A percentile compares a stretch with the other conserved stretches of the same genome.
These are phyloP conservation scores for Ogataea naganishii DNA, from an alignment of 805 yeast species.

Conservation along the genomic window DNA sequence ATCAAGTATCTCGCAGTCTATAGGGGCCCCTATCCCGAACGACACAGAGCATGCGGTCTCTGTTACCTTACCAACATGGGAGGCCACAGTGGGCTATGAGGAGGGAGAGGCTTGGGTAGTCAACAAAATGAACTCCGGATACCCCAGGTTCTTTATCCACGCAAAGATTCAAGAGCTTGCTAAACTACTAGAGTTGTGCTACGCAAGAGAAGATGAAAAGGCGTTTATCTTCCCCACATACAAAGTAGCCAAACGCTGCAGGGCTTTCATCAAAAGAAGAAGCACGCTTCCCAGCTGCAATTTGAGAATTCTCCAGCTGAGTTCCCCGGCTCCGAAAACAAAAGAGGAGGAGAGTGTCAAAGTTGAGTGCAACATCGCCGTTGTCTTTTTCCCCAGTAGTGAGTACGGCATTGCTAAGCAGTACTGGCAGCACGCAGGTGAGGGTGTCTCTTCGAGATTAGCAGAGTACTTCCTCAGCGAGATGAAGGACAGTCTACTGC, in stretches of 20 bases:
- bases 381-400: slow-evolving; percentile 63
- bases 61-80: slow-evolving; percentile 94
- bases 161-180: slow-evolving; percentile 49
- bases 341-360: slow-evolving; percentile 52
- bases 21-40: slow-evolving; percentile 85
- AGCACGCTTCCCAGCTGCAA: slow-evolving; percentile 24
- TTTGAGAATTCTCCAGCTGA: slow-evolving; percentile 62
- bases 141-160: slow-evolving; percentile 79
- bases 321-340: slow-evolving; percentile 57
- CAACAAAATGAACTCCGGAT: slow-evolving; percentile 72
- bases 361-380: slow-evolving; percentile 63
- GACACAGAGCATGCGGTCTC: slow-evolving; percentile 90
- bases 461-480: slow-evolving; percentile 78
- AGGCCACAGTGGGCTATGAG: slow-evolving; percentile 84
- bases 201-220: slow-evolving; percentile 72
- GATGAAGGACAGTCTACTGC: slow-evolving; percentile 33
- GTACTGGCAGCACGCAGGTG: slow-evolving; percentile 98
- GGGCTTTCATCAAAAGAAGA: slow-evolving; percentile 59
- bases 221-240: slow-evolving; percentile 74
- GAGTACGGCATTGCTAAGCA: slow-evolving; percentile 61
- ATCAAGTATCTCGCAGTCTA: slow-evolving; percentile 27
- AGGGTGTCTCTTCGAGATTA: slow-evolving; percentile 85
- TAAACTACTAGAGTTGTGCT: slow-evolving; percentile 48
- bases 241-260: slow-evolving; percentile 72
- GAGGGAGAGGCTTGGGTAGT: slow-evolving; percentile 82